Evolutionary conservation across 2,329 filamentous ascomycete genomes (phyloP), one percentile per base, ranked within the genome.

Genomic region (Neophaeococcomyces mojaviensis): DNA sequence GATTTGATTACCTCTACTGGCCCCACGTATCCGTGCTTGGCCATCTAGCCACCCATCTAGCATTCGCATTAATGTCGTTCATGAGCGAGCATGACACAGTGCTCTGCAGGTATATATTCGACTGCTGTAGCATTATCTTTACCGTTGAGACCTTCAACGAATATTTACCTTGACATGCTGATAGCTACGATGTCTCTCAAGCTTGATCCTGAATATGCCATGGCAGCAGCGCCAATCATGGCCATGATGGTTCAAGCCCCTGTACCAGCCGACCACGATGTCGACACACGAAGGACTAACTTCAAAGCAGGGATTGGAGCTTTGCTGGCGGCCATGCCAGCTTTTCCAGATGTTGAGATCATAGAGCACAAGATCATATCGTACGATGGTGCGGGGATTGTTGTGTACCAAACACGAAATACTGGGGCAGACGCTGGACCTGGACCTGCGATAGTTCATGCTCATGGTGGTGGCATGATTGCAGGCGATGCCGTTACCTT

Each of bases 381-480:
- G 4, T 53, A 53, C 33, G 57, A 58, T 41, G 51, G 53, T 2
- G 39, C 51, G 10, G 44, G 52, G 18, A 55, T 60, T 19, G 24
- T 51, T 3, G 47, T 61, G 5, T 50, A 54, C 63, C 3, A 56
- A 58, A 10, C 55, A 61, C 8, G 44, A 60, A 35, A 56, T 53
- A 12, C 58, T 4, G 30, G 40, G 4, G 20, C 26, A 61, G 13
- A 63, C 61, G 4, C 18, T 4, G 1, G 53, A 61, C 52, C 51
- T 58, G 39, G 39, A 30, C 26, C 62, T 39, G 36, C 56, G 2
- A 42, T 61, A n/a, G 40, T 61, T 4, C 55, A 58, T 33, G 37
- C 48, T 15, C 59, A 62, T 34, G 59, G 56, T 22, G 59, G 59
- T 13, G 59, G 59, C 3, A 58, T 48, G 42, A 55, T 60, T 38